Evolutionary conservation across 73 alveolate species (phyloP), one percentile per base, ranked within the genome.

Genomic region (Paramecium sexaurelia): DNA sequence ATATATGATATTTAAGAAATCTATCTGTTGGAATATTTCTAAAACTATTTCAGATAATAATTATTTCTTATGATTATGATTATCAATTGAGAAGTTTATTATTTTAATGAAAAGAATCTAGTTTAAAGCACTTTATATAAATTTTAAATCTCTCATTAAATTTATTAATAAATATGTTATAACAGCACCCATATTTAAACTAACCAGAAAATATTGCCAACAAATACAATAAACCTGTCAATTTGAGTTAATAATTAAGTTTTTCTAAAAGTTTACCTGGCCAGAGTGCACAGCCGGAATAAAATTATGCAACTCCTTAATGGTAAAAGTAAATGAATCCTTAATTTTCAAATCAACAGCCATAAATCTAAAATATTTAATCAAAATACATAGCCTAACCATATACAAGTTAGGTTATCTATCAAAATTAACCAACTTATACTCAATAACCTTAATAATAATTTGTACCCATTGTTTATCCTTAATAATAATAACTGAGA

Each of bases 111-210:
- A 66, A 26, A 6, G 83, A 66, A 61, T 29, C 7, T 24, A 66
- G 1, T 51, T 51, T 51, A 51, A n/a, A 51, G 67, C 67, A 15
- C 17, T 17, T 15, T 51, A 27, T 7, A 17, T 5, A 15, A 3
- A 17, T n/a, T 43, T 19, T 51, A 51, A 0, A 51, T 19, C 67
- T 51, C 19, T 51, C 4, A 51, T 51, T 51, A n/a, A 51, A 51
- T 51, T 51, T 51, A 51, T 51, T 51, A 51, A 51, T 51, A 51
- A 51, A 17, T 61, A 61, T 61, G 83, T 61, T 61, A 61, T 61
- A 61, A 61, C 83, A 61, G 47, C 83, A 61, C 43, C 83, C 83
- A 29, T 61, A 61, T 61, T 61, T 61, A 61, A 61, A 61, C 17
- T 32, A 61, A 27, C 83, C 83, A 4, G 83, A 61, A 61, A 61